These are phyloP conservation scores for Selaginella moellendorffii DNA, from an alignment of 75 land plant genomes.

Conservation along the genomic window DNA sequence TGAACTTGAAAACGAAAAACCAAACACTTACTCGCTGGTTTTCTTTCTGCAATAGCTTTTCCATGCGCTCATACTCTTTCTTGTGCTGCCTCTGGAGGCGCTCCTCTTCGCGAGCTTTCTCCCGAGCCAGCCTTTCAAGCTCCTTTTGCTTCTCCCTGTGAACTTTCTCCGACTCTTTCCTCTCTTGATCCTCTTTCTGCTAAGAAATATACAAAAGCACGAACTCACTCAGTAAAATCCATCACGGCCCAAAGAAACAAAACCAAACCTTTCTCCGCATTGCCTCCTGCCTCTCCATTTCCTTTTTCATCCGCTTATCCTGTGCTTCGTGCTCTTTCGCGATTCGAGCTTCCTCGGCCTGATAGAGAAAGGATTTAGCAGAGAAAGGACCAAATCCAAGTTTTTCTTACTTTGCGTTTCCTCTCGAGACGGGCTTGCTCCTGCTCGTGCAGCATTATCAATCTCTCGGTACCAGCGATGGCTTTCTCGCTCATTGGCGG, in stretches of 20 bases:
- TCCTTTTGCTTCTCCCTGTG: conserved; percentile 74
- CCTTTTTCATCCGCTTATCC: conserved; percentile 51
- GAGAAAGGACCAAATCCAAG: background rate
- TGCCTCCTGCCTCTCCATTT: conserved; percentile 68
- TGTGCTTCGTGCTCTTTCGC: conserved; percentile 64
- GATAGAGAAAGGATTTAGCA: background rate
- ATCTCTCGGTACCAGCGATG: conserved; percentile 22
- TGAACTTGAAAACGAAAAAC: background rate
- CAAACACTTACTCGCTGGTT: conserved; percentile 43
- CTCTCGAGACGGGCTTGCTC: conserved; percentile 33
- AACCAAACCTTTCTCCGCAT: conserved; percentile 59
- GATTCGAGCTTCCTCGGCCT: conserved; percentile 71
- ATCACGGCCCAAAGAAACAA: background rate
- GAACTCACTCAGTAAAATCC: background rate
- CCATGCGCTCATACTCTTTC: conserved; percentile 62
- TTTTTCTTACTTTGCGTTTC: conserved; percentile 54
- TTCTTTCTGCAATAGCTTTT: conserved; percentile 65
- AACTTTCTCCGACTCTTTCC: conserved; percentile 63
- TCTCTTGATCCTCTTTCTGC: conserved; percentile 76
- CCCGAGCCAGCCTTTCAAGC: conserved; percentile 71
- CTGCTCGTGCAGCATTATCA: conserved; percentile 20
- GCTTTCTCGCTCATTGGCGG: conserved; percentile 1
- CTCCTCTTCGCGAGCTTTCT: conserved; percentile 68
- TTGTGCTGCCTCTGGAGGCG: conserved; percentile 50
- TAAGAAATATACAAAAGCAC: background rate